Evolutionary conservation across 1,284 basidiomycete genomes (phyloP).

Genomic region (Ganoderma leucocontextum): DNA sequence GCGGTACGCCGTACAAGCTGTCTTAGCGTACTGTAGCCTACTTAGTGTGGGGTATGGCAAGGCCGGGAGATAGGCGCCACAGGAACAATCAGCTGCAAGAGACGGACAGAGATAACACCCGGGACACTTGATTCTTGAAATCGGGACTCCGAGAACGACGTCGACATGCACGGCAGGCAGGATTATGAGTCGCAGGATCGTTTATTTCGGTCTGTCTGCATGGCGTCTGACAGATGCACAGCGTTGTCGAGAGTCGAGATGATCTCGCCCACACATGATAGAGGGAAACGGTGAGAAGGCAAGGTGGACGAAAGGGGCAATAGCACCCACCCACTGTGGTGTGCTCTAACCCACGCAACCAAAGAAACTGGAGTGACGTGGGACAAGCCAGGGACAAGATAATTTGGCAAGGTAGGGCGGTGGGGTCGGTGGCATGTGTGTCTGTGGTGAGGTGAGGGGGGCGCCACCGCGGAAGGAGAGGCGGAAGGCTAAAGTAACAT

Average conservation of each 20-base stretch:
- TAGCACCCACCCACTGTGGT: constrained; percentile 5
- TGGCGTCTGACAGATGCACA: neutral
- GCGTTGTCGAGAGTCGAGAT: neutral
- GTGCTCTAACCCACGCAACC: neutral
- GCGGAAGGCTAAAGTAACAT: neutral
- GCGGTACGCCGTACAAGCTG: too few species aligned
- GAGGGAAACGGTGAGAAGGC: neutral
- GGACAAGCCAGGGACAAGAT: neutral
- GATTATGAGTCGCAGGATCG: neutral
- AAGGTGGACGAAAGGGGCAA: neutral
- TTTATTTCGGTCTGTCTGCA: neutral
- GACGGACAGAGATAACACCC: neutral
- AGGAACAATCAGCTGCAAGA: neutral
- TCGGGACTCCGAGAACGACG: neutral
- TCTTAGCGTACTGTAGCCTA: neutral
- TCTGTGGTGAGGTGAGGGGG: neutral
- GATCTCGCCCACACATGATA: neutral
- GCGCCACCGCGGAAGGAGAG: neutral
- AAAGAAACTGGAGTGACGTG: neutral
- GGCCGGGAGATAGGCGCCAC: neutral
- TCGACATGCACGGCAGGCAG: neutral
- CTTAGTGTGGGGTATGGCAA: neutral
- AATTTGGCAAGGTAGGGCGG: neutral
- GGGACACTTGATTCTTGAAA: neutral
- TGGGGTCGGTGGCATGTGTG: neutral